phyloP scores from a whole-genome alignment of 2,329 filamentous ascomycete genomes.

The Colletotrichum zoysiae region DNA sequence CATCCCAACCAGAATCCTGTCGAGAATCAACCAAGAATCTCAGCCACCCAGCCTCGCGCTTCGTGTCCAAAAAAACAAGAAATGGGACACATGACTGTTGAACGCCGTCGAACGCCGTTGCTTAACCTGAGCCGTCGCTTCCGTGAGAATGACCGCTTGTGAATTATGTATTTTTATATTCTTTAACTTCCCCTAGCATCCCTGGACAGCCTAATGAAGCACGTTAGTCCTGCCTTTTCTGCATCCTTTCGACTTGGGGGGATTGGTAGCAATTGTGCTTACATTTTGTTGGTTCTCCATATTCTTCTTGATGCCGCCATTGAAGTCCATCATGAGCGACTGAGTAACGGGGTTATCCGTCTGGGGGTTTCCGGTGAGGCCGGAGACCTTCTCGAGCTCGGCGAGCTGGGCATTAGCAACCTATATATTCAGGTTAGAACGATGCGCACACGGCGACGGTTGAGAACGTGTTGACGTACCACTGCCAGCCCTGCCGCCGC shows the following conservation, averaged over 20 bases:
- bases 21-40: slow-evolving; percentile 18
- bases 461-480: background rate
- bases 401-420: slow-evolving; percentile 38
- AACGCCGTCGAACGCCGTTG: slow-evolving; percentile 17
- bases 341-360: slow-evolving; percentile 31
- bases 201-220: slow-evolving; percentile 6
- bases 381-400: slow-evolving; percentile 37
- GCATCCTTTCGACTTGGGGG: accelerated
- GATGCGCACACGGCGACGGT: accelerated
- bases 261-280: background rate
- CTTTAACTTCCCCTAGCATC: slow-evolving; percentile 13
- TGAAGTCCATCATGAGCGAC: slow-evolving; percentile 37
- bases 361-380: slow-evolving; percentile 35
- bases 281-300: slow-evolving; percentile 40
- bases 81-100: slow-evolving; percentile 1
- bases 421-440: background rate
- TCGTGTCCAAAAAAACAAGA: slow-evolving; percentile 12
- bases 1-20: background rate
- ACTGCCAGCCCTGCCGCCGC: slow-evolving; percentile 34
- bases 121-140: slow-evolving; percentile 19
- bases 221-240: background rate
- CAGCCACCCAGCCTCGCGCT: slow-evolving; percentile 11
- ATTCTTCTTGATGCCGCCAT: slow-evolving; percentile 40
- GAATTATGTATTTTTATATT: background rate
- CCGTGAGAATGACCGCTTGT: slow-evolving; percentile 7